Evolutionary conservation across 2,329 filamentous ascomycete genomes (phyloP).

Genomic region (Claviceps sp.): DNA sequence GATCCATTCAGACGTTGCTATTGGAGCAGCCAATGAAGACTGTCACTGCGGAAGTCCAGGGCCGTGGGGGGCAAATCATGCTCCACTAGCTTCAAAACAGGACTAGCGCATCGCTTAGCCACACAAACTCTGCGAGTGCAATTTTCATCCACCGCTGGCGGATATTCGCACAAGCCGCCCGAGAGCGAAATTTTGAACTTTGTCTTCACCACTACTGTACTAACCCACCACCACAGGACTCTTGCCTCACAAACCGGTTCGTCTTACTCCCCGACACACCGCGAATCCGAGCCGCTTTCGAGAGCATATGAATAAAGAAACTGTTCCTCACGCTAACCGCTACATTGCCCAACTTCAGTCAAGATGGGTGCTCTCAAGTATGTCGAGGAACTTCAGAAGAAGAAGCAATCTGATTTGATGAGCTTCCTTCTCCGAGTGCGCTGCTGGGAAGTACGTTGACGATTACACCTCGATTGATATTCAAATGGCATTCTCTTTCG

Average conservation of each 20-base stretch:
- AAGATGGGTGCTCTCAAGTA: constrained; percentile 99
- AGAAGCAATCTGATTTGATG: constrained; percentile 99
- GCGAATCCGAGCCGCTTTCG: neutral
- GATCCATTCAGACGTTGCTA: neutral
- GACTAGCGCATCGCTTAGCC: constrained; percentile 24
- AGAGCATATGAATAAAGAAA: neutral
- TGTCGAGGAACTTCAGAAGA: constrained; percentile 99
- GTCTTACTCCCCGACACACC: constrained; percentile 9
- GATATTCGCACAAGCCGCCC: constrained; percentile 10
- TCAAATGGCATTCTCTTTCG: constrained; percentile 12
- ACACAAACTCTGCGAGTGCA: constrained; percentile 21
- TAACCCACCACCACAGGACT: constrained; percentile 24
- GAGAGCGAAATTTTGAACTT: constrained; percentile 18
- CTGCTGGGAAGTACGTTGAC: constrained; percentile 95
- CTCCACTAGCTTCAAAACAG: constrained; percentile 10
- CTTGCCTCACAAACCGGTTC: constrained; percentile 23
- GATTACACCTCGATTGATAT: constrained; percentile 17
- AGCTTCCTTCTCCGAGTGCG: constrained; percentile 99
- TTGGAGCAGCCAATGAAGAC: neutral
- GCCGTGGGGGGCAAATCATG: constrained; percentile 20
- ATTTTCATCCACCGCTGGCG: constrained; percentile 21
- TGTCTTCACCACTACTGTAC: constrained; percentile 16
- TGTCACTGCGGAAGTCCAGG: constrained; percentile 9
- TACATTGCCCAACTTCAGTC: constrained; percentile 22
- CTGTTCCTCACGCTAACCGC: neutral